Evolutionary conservation across 768 basidiomycete species (phyloP), one percentile per base, ranked within the genome.

Genomic region (Trametes elegans): DNA sequence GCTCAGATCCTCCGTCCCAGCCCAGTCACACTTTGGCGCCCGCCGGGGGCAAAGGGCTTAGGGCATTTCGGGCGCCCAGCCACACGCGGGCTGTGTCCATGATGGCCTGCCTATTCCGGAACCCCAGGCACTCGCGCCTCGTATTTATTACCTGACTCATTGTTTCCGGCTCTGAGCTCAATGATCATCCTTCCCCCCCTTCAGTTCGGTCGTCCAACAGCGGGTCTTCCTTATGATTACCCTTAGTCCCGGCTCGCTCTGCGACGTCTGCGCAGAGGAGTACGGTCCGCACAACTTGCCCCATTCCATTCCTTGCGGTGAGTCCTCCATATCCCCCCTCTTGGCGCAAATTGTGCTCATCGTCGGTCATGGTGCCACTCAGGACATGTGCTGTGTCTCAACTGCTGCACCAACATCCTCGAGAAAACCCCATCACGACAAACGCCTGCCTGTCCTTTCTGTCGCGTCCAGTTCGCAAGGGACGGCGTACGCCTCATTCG

Each of bases 191-290:
- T 53, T 61, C 53, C 59, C 55, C 59, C 53, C 60, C 61, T 59
- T 50, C 65, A 65, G 67, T 53, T 64, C 38, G 49, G 41, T 57
- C 62, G 35, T 57, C 53, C 47, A 53, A 62, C 53, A 64, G 59
- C 62, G 64, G 61, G 62, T 60, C 55, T 54, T 65, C 60, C 38
- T 61, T 62, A 91, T 91, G 89, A 82, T 91, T 75, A 87, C 88
- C 70, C 86, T 91, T 68, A 79, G 76, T 75, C 82, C 87, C 71
- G 87, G 87, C 73, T 90, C 86, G 70, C 79, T 84, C 71, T 91
- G 89, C 84, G 89, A 91, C 79, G 89, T 91, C 68, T 91, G 89
- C 78, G 88, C 88, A 66, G 88, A 90, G 74, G 88, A 90, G 77
- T 91, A 81, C 73, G 85, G 85, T 68, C 76, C 82, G 54, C 84